Evolutionary conservation across 2,329 filamentous ascomycete species (phyloP), one percentile per base, ranked within the genome.

Genomic region (Fusarium armeniacum): DNA sequence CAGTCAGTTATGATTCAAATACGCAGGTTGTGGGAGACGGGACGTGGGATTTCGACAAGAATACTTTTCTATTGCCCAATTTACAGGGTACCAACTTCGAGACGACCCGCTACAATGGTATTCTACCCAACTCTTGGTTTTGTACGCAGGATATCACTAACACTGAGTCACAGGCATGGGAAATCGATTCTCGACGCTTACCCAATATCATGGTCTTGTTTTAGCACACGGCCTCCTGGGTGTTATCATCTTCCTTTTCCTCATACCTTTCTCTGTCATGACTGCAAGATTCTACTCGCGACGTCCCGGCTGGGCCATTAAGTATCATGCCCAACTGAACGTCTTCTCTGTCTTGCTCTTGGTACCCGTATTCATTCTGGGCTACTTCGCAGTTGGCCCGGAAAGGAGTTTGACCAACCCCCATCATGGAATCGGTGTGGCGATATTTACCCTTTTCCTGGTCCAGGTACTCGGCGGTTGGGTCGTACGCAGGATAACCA

Each of bases 71-170:
- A 56, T 81, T 96, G 53, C 93, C 93, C 36, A 94, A 94, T 75
- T 82, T 96, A 46, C 84, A 90, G 73, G 92, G 91, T 11, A 80
- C 93, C 69, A 93, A 94, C 77, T 93, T 93, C 78, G 91, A 90
- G 51, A 94, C 92, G 8, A 94, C 93, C 89, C 89, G 86, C 77
- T 94, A 93, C 81, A 96, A 96, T 86, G 93, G 91, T 93, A 72
- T 83, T 50, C 44, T 45, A 20, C 15, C 26, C 45, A 44, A 20
- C 49, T 35, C 47, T 30, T 45, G n/a, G 22, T n/a, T 44, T 18
- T n/a, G 9, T 24, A 24, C 20, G 28, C 10, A 10, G 35, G 18
- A 32, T 20, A 30, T 26, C 41, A 45, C 61, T 71, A 72, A 75
- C 72, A 67, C 62, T 41, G n/a, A 35, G 22, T 38, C 32, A 49